phyloP scores from a whole-genome alignment of 768 basidiomycete species.

The Cystobasidium ongulense region DNA sequence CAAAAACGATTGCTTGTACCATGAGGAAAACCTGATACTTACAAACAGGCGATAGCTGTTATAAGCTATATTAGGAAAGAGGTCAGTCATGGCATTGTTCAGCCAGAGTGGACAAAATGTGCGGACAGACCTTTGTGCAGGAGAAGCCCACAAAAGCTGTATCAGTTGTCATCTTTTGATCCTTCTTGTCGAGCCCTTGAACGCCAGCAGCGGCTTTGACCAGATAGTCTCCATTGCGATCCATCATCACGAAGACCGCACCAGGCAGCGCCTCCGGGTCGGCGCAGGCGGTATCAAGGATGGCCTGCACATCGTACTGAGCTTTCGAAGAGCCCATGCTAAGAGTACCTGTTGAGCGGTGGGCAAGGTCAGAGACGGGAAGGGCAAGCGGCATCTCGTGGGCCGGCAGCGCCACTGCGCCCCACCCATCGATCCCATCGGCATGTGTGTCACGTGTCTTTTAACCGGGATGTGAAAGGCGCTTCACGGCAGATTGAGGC shows the following conservation, averaged over 20 bases:
- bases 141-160: slow-evolving; percentile 28
- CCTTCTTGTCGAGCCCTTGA: slow-evolving; percentile 12
- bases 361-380: too few relatives aligned
- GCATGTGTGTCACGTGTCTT: too few relatives aligned
- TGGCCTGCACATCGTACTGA: slow-evolving; percentile 13
- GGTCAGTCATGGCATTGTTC: neutral
- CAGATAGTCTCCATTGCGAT: slow-evolving; percentile 22
- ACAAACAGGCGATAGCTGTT: slow-evolving; percentile 25
- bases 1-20: neutral
- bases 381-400: too few relatives aligned
- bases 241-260: slow-evolving; percentile 30
- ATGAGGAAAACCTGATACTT: neutral
- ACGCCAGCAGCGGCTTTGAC: slow-evolving; percentile 29
- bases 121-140: slow-evolving; percentile 28
- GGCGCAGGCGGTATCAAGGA: slow-evolving; percentile 3
- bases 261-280: slow-evolving; percentile 15
- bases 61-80: slow-evolving; percentile 24
- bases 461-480: too few relatives aligned
- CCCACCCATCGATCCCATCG: too few relatives aligned
- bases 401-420: too few relatives aligned
- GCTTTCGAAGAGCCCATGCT: neutral
- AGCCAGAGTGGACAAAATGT: neutral
- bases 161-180: slow-evolving; percentile 28
- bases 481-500: too few relatives aligned
- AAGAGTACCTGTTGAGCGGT: neutral